Conservation (phyloP, 176 grass and related monocot genomes). For the Raddia distichophylla region DNA sequence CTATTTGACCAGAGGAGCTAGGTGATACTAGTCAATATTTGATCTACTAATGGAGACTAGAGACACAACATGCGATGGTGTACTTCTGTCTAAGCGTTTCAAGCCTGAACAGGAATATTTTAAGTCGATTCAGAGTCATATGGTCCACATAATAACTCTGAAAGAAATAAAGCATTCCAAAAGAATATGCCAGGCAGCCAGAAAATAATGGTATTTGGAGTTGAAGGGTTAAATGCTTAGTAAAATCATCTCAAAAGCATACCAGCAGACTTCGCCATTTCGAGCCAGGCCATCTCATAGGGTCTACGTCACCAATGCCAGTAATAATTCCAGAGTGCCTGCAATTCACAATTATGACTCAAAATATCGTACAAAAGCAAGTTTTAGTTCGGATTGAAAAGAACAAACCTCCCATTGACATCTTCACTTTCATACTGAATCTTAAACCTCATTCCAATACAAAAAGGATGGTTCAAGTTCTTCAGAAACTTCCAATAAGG, state of each 20-base stretch:
- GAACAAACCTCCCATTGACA: conserved; percentile 70
- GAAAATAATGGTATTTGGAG: background rate
- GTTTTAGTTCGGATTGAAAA: conserved; percentile 13
- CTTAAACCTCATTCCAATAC: conserved; percentile 87
- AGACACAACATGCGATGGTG: background rate
- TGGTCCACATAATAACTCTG: background rate
- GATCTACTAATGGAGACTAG: background rate
- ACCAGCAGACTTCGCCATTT: conserved; percentile 95
- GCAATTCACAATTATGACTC: conserved; percentile 34
- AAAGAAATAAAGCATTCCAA: conserved; percentile 13
- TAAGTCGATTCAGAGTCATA: background rate
- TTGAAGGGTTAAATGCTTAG: conserved; percentile 8
- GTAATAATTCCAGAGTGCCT: conserved; percentile 84
- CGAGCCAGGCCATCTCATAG: conserved; percentile 86
- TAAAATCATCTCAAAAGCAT: conserved; percentile 32
- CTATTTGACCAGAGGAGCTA: background rate
- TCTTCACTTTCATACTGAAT: conserved; percentile 80
- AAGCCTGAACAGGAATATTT: background rate
- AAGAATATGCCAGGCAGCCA: background rate
- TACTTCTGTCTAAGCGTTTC: background rate
- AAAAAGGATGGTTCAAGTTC: conserved; percentile 62
- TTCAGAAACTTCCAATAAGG: conserved; percentile 79
- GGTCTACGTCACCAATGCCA: conserved; percentile 74
- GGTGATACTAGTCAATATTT: background rate
- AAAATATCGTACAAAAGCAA: background rate